Base-by-base conservation (phyloP, 2,329 filamentous ascomycete genomes). In the Aspergillus phoenicis region DNA sequence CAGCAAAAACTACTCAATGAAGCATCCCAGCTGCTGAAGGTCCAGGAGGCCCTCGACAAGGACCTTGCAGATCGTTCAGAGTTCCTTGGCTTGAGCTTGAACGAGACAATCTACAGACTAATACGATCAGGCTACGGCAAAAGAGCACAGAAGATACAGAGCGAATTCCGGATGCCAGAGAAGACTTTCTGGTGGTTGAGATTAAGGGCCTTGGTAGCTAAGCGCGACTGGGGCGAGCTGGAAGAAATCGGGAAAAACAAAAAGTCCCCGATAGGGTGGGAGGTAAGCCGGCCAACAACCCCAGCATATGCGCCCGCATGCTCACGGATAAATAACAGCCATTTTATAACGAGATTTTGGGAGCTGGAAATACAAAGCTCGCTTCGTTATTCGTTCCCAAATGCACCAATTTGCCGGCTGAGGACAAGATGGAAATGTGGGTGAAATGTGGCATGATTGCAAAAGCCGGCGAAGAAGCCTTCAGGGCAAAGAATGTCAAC, bases 201-300 rank as follows among this genome's bases (percentile, higher is more conserved):
- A 64, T 83, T 99, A 28, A 87, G 94, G 68, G 95, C 93, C 0
- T 84, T 98, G 54, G 92, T 99, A 2, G 90, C 91, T 15, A 92
- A 93, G 74, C 85, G 95, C 58, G 91, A 97, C 72, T 99, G 93
- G 93, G 88, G 86, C 55, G 94, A 97, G 74, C 85, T 99, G 60
- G 93, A 98, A 75, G 93, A 97, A 68, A 85, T 92, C 68, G 85
- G 87, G 38, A 85, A 83, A 71, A 86, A 77, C 41, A 85, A 91
- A 72, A 96, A 93, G 77, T 95, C 90, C 61, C 91, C 94, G 0
- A 98, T 99, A 73, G 94, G 94, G 10, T 99, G 95, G 95, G 92
- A 96, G 85, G 90, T 92, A 78, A 82, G 87, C 80, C 45, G 57
- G 60, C 54, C 39, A 54, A 48, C 59, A 17, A 49, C 45, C 47